These are phyloP conservation scores for Monosporascus sp. DNA, from an alignment of 2,329 filamentous ascomycete genomes.

Conservation along the genomic window DNA sequence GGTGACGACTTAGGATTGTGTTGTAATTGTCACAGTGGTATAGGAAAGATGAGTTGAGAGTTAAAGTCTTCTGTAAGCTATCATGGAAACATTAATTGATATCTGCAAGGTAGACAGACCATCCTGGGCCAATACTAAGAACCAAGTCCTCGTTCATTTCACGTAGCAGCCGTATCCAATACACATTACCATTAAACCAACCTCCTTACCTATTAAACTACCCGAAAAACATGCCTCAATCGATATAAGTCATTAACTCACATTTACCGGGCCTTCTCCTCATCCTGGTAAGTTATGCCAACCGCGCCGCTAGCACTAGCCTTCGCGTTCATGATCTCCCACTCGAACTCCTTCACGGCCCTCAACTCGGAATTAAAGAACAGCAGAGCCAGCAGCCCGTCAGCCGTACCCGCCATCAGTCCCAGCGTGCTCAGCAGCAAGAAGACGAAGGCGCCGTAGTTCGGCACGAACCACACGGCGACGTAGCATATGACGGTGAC, in stretches of 20 bases:
- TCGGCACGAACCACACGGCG: slow-evolving; percentile 79
- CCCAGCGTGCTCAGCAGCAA: slow-evolving; percentile 74
- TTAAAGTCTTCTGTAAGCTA: too few species aligned
- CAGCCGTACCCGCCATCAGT: slow-evolving; percentile 69
- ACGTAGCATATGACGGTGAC: slow-evolving; percentile 70
- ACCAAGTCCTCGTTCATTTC: too few species aligned
- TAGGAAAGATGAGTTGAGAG: neutral
- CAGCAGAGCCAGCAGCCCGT: slow-evolving; percentile 79
- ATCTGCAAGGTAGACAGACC: too few species aligned
- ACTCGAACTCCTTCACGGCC: slow-evolving; percentile 84
- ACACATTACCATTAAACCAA: too few species aligned
- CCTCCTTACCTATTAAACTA: too few species aligned
- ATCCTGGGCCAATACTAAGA: too few species aligned
- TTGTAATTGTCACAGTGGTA: neutral
- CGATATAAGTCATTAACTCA: neutral
- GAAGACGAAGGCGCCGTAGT: slow-evolving; percentile 73
- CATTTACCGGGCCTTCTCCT: slow-evolving; percentile 13
- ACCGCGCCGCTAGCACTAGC: slow-evolving; percentile 30
- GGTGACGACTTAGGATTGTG: neutral
- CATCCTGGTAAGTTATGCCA: slow-evolving; percentile 12
- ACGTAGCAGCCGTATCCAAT: too few species aligned
- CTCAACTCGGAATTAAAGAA: slow-evolving; percentile 83
- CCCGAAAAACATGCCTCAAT: neutral
- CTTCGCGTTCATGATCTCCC: slow-evolving; percentile 75
- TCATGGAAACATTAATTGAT: too few species aligned